These are phyloP conservation scores for Rhizoctonia solani DNA, from an alignment of 1,284 basidiomycete genomes.

Conservation along the genomic window DNA sequence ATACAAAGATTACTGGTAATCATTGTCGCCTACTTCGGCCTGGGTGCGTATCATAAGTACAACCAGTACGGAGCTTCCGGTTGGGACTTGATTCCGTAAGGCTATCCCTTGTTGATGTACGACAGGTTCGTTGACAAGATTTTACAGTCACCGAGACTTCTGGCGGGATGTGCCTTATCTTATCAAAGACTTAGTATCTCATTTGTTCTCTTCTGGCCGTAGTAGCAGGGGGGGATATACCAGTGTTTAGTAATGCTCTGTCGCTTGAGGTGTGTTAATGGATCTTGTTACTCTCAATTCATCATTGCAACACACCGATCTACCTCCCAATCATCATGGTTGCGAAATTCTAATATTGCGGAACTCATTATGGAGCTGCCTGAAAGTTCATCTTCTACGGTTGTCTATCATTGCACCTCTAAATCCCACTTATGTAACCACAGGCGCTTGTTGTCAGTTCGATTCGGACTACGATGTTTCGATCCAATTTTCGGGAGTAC, in stretches of 20 bases:
- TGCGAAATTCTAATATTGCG: too few relatives aligned
- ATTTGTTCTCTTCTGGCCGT: conserved; percentile 65
- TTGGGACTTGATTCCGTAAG: conserved; percentile 77
- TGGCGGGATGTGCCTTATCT: conserved; percentile 86
- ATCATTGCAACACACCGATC: too few relatives aligned
- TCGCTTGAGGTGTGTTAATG: too few relatives aligned
- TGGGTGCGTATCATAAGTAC: conserved; percentile 84
- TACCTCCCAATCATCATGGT: too few relatives aligned
- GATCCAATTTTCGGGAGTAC: too few relatives aligned
- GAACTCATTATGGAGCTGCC: too few relatives aligned
- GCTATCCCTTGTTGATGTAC: conserved; percentile 38
- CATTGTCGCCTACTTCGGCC: conserved; percentile 65
- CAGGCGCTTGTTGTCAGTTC: too few relatives aligned
- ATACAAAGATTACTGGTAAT: conserved; percentile 72
- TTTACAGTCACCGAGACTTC: conserved; percentile 76
- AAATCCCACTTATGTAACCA: too few relatives aligned
- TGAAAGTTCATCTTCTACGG: too few relatives aligned
- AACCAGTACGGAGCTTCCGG: conserved; percentile 80
- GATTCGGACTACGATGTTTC: too few relatives aligned
- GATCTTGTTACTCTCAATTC: too few relatives aligned
- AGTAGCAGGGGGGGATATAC: conserved; percentile 39
- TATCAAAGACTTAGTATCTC: conserved; percentile 71
- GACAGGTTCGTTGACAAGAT: conserved; percentile 25
- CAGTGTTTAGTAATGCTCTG: conserved; percentile 37
- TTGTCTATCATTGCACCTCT: too few relatives aligned